Percentiles rank a stretch among this genome's conserved stretches.
Conservation (phyloP, 805 yeast genomes). For the Maudiozyma bulderi region DNA sequence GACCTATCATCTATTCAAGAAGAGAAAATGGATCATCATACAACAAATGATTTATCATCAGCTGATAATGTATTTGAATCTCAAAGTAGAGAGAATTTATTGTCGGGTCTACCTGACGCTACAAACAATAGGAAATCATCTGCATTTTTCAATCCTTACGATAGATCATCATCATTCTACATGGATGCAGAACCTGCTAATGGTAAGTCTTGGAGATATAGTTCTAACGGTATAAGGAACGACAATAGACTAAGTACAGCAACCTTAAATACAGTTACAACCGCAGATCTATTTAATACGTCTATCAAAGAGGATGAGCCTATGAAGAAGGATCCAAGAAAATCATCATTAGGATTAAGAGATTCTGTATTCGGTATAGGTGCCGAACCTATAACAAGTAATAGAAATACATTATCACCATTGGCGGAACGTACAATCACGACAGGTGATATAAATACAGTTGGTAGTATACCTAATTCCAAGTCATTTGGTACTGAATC, state of each 20-base stretch:
- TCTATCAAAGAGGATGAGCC: constrained; percentile 57
- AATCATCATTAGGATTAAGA: constrained; percentile 32
- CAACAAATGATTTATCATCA: constrained; percentile 20
- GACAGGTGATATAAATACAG: background rate
- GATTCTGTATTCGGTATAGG: constrained; percentile 31
- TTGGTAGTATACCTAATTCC: background rate
- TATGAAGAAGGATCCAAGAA: constrained; percentile 35
- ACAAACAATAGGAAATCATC: constrained; percentile 16
- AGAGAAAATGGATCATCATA: constrained; percentile 10
- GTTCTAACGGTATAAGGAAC: constrained; percentile 19
- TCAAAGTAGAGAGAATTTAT: constrained; percentile 33
- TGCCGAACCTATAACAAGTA: background rate
- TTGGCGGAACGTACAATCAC: constrained; percentile 6
- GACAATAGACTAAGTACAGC: constrained; percentile 48
- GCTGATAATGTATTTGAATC: constrained; percentile 18
- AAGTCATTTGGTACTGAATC: constrained; percentile 9
- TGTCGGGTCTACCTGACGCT: constrained; percentile 9
- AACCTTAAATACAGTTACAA: constrained; percentile 76
- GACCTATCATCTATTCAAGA: constrained; percentile 36
- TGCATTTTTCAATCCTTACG: constrained; percentile 20
- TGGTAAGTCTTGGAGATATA: constrained; percentile 53
- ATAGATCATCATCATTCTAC: constrained; percentile 27
- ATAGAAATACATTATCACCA: constrained; percentile 6
- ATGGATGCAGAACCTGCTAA: constrained; percentile 26
- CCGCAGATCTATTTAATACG: constrained; percentile 73